Evolutionary conservation across 2,329 filamentous ascomycete species (phyloP), one percentile per base, ranked within the genome.

Genomic region (Phaeophleospora eucalypticola): DNA sequence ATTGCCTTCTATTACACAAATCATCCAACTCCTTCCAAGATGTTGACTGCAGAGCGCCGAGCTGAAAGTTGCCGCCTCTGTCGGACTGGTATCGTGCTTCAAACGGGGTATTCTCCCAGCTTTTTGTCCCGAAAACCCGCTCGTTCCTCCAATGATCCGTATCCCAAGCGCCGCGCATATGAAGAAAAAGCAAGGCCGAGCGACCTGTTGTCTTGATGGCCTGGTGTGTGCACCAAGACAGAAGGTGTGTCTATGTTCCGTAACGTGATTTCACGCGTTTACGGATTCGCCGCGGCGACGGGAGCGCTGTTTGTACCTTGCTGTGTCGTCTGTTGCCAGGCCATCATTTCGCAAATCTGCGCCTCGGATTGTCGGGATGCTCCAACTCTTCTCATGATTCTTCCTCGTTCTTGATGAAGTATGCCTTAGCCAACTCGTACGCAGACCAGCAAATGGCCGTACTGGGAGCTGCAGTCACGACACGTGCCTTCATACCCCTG

Each of bases 371-470:
- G 24, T 29, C 12, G 7, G 7, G 12, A 29, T 12, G 6, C 24
- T 29, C 24, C 24, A 12, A 12, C 24, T 29, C 24, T 29, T 27
- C 42, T 54, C 52, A 54, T 45, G 46, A 40, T 47, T 64, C 65
- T 36, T 62, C 63, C 49, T 65, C 58, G 32, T 59, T 56, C 27
- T 60, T 57, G 40, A 82, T 81, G 68, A 84, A 83, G 65, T 83
- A 83, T 10, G 81, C 80, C 68, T 84, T 84, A 35, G 81, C 81
- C 73, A 84, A 81, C 65, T 84, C 81, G 58, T 84, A 84, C 36
- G 80, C 82, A 39, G 78, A 93, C 93, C 93, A 98, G 77, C 93
- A 98, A 64, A 98, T 98, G n/a, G 93, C 93, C 27, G 93, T 98
- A 72, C 90, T 96, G 16, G 93, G 93, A 86, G 97, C 97, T 1